Percentiles rank a stretch among this genome's conserved stretches.
phyloP scores from a whole-genome alignment of 768 basidiomycete genomes.

The Mycena capillaripes region DNA sequence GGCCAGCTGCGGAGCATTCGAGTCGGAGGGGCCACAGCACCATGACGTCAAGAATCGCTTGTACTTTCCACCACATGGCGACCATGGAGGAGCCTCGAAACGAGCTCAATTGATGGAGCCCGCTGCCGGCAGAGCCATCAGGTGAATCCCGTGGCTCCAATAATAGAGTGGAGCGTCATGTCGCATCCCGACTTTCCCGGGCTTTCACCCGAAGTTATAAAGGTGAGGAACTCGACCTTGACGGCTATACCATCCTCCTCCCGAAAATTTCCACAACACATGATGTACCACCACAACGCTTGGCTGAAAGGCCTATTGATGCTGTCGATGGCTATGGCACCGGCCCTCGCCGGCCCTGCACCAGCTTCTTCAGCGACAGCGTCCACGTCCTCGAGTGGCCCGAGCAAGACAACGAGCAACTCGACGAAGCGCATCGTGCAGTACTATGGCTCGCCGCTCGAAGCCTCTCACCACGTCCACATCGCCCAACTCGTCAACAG shows the following conservation, averaged over 20 bases:
- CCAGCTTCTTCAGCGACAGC: constrained; percentile 2
- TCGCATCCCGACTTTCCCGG: constrained; percentile 1
- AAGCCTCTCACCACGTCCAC: background rate
- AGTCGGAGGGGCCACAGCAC: no score
- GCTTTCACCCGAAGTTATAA: constrained; percentile 6
- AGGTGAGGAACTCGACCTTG: background rate
- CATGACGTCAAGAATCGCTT: no score
- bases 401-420: background rate
- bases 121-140: no score
- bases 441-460: constrained; percentile 10
- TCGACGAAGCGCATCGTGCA: constrained; percentile 2
- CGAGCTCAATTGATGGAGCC: no score
- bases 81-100: no score
- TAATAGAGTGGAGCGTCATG: background rate
- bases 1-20: no score
- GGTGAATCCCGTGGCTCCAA: background rate
- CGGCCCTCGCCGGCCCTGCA: background rate
- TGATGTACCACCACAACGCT: background rate
- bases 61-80: no score
- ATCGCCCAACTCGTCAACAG: constrained; percentile 7
- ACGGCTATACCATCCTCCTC: constrained; percentile 1
- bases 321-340: constrained; percentile 4
- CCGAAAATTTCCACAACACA: background rate
- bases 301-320: constrained; percentile 8
- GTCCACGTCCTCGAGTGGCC: constrained; percentile 2